Conservation (phyloP, 345 rosid genomes). For the Lepidium didymum region DNA sequence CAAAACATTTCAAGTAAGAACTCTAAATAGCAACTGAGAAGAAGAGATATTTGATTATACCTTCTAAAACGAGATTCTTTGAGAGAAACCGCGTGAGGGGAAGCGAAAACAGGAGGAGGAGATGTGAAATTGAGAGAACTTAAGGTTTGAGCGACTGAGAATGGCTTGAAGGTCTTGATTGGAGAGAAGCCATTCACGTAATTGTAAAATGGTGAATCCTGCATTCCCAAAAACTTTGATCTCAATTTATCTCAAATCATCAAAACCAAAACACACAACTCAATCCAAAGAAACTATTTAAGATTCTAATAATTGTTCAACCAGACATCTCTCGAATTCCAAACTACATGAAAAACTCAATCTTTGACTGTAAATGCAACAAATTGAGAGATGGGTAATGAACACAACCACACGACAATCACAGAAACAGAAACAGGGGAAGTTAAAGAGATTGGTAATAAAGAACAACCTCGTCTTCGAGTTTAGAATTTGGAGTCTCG, state of each 20-base stretch:
- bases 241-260: neutral
- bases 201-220: slow-evolving; percentile 86
- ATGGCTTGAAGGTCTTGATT: slow-evolving; percentile 59
- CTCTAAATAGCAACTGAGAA: neutral
- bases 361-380: neutral
- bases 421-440: neutral
- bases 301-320: neutral
- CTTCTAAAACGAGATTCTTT: slow-evolving; percentile 57
- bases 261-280: neutral
- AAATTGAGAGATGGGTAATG: neutral
- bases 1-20: neutral
- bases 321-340: neutral
- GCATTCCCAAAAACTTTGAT: slow-evolving; percentile 13
- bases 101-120: slow-evolving; percentile 70
- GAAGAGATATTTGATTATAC: neutral
- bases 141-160: slow-evolving; percentile 47
- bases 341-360: neutral
- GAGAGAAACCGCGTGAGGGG: slow-evolving; percentile 65
- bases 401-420: neutral
- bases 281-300: neutral
- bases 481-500: slow-evolving; percentile 44
- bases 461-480: slow-evolving; percentile 50
- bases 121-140: slow-evolving; percentile 58
- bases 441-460: neutral
- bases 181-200: slow-evolving; percentile 81